Percentiles rank a stretch among this genome's conserved stretches.
These are phyloP conservation scores for Cryoendolithus antarcticus DNA, from an alignment of 2,329 filamentous ascomycete genomes.

Conservation along the genomic window DNA sequence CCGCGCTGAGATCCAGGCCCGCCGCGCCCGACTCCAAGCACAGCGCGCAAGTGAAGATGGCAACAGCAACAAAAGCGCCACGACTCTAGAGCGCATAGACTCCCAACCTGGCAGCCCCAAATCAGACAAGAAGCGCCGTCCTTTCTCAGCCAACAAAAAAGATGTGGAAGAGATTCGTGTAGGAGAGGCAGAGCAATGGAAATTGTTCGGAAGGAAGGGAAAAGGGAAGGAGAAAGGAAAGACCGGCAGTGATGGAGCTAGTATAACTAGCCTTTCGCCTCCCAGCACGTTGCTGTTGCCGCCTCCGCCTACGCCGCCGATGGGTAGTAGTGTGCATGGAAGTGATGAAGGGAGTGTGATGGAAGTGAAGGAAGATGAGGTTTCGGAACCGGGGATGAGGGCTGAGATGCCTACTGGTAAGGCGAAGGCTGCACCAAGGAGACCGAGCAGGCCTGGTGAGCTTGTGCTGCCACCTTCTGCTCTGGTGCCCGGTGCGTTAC, in stretches of 20 bases:
- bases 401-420: no score
- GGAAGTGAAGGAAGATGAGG: no score
- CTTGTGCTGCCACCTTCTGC: no score
- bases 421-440: no score
- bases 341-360: slow-evolving; percentile 4
- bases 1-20: slow-evolving; percentile 5
- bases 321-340: not conserved
- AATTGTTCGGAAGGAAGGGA: slow-evolving; percentile 2
- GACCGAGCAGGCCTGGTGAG: no score
- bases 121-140: not conserved
- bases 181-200: slow-evolving; percentile 3
- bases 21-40: slow-evolving; percentile 4
- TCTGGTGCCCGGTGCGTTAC: slow-evolving; percentile 1
- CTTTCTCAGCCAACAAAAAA: slow-evolving; percentile 1
- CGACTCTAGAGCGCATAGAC: not conserved
- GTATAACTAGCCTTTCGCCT: slow-evolving; percentile 1
- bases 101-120: slow-evolving; percentile 4
- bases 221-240: slow-evolving; percentile 1
- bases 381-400: no score
- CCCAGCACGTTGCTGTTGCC: slow-evolving; percentile 3
- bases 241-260: slow-evolving; percentile 1
- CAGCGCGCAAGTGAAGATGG: slow-evolving; percentile 1
- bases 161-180: slow-evolving; percentile 4
- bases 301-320: slow-evolving; percentile 2
- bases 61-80: slow-evolving; percentile 1